A percentile compares a stretch with the other conserved stretches of the same genome.
Evolutionary conservation across 2,329 filamentous ascomycete genomes (phyloP).

Genomic region (Colletotrichum melonis): DNA sequence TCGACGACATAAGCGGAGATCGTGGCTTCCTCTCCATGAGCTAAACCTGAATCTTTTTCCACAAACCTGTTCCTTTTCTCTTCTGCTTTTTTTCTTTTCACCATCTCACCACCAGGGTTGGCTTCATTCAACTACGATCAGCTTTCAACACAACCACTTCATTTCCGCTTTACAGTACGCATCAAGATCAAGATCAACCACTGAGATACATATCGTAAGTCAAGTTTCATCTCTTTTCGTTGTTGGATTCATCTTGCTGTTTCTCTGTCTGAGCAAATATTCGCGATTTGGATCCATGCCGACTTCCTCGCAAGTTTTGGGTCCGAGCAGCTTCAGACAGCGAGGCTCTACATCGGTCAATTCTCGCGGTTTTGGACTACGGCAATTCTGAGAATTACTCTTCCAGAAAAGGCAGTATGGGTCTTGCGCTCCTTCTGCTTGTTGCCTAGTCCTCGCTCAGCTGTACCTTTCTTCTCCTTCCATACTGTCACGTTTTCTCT

Average conservation of each 20-base stretch:
- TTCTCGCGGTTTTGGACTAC: not conserved
- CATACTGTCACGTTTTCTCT: not conserved
- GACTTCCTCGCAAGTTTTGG: not conserved
- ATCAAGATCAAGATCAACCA: not conserved
- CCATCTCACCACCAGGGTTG: not conserved
- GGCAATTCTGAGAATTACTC: not conserved
- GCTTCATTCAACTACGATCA: not conserved
- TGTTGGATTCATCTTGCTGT: not conserved
- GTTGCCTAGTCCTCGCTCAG: not conserved
- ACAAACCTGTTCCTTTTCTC: not conserved
- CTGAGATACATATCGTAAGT: not conserved
- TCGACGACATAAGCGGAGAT: not conserved
- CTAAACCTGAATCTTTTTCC: not conserved
- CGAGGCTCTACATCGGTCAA: not conserved
- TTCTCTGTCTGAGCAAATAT: not conserved
- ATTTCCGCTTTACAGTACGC: not conserved
- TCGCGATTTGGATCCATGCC: not conserved
- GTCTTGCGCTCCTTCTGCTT: not conserved
- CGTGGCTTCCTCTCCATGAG: not conserved
- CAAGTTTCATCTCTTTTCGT: not conserved
- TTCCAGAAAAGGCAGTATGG: not conserved
- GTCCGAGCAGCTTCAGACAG: not conserved
- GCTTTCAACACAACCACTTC: not conserved
- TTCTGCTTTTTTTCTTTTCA: not conserved
- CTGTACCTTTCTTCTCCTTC: not conserved